Base-by-base conservation (phyloP, 768 basidiomycete species). In the Nidula microcarpa region DNA sequence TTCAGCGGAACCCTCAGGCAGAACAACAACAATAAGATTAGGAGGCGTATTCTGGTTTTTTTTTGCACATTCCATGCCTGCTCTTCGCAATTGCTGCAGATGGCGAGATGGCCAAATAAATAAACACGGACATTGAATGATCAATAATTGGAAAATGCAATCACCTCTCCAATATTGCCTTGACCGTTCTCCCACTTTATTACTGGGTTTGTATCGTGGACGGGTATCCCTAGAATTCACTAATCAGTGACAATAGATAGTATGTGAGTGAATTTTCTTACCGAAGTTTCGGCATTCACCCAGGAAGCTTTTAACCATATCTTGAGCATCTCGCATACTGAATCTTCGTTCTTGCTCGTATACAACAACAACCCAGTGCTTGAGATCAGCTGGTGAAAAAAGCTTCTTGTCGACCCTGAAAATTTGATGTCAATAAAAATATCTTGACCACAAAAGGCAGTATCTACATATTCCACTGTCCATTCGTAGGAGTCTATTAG, bases 1-100 rank as follows among this genome's bases (percentile, higher is more conserved):
- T 39, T 91, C 86, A 30, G 86, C 82, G 0, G 82, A 83, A 0
- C 76, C 79, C 44, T 91, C 86, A 0, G 90, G 91, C 8, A 93
- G 74, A 37, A 93, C 65, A 5, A 85, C 82, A 0, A 92, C 81
- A 1, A 91, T 62, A 8, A 93, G 70, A 9, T 68, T 72, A 0
- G 91, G 88, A 0, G 72, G 68, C 2, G 59, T 63, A 9, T 62
- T 66, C 16, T 41, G 39, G 39, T 70, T 73, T 55, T 68, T 70
- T n/a, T 68, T 56, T 14, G 64, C 65, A 55, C 76, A 80, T 4
- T 73, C 74, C 1, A 57, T 56, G 4, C 88, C 89, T 2, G 77
- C 78, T 2, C 61, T 61, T 13, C 66, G 70, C n/a, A 92, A 60
- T 70, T 81, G 75, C 68, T 70, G 23, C 23, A 23, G 23, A 23